A percentile compares a stretch with the other conserved stretches of the same genome.
Evolutionary conservation across 306 rosid genomes (phyloP).

Genomic region (Malus sieversii): DNA sequence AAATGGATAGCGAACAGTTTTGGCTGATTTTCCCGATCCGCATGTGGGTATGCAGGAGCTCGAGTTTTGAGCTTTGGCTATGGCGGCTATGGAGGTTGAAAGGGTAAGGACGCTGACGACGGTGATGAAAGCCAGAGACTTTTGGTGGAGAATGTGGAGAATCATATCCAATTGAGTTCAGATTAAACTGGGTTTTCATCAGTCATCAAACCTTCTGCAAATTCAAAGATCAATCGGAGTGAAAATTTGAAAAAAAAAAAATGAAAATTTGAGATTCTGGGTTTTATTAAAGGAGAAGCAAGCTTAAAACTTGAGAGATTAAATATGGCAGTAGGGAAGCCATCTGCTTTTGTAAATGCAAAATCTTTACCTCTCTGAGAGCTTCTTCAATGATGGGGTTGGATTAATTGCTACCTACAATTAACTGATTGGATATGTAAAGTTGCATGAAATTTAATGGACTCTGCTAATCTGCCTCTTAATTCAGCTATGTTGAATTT

Average conservation of each 20-base stretch:
- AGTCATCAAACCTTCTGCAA: constrained; percentile 17
- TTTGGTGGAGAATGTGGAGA: background rate
- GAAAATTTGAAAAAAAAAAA: background rate
- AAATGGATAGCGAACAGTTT: constrained; percentile 47
- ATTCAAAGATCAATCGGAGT: background rate
- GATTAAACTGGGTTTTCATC: constrained; percentile 27
- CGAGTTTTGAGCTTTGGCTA: constrained; percentile 28
- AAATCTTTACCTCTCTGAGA: background rate
- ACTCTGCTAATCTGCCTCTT: background rate
- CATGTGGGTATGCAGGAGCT: constrained; percentile 21
- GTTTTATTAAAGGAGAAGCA: background rate
- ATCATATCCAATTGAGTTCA: constrained; percentile 2
- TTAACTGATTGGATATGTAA: background rate
- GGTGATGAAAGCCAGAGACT: constrained; percentile 5
- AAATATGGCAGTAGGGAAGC: constrained; percentile 58
- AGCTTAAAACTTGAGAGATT: constrained; percentile 30
- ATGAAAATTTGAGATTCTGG: background rate
- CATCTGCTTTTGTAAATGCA: constrained; percentile 61
- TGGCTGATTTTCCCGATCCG: constrained; percentile 1
- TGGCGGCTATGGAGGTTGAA: constrained; percentile 16
- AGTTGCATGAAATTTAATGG: background rate
- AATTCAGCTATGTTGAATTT: background rate
- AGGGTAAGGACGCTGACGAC: background rate
- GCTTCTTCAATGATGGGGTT: constrained; percentile 9
- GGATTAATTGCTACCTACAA: background rate